Base-by-base conservation (phyloP, 148 eudicot species). In the Suaeda aralocaspica region DNA sequence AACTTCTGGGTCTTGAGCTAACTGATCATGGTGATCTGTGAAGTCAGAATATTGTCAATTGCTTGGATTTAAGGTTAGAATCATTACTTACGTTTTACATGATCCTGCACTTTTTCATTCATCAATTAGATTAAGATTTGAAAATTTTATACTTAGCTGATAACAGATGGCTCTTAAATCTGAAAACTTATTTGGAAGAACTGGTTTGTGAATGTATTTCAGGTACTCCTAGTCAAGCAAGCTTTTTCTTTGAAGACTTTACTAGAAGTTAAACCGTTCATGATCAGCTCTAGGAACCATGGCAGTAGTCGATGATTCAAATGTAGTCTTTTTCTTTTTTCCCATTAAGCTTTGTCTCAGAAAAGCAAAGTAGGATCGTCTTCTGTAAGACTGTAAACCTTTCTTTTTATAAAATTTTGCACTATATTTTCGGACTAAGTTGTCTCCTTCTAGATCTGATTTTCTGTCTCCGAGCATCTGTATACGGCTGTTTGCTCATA, bases 1-100 rank as follows among this genome's bases (percentile, higher is more conserved):
- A 86, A 82, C 87, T 88, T 79, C 84, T 90, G 60, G 96, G 96
- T n/a, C 66, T 88, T 76, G 48, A 71, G 29, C 28, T 80, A 42
- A 70, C 73, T 28, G 79, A 76, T 50, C 69, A 65, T 26, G 80
- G 76, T 24, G 82, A 79, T 69, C 76, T 78, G 63, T 77, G 52
- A 50, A 58, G 21, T 30, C 21, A 50, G 55, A 34, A 25, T 13
- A 34, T 44, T 0, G 50, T 34, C 15, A 39, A 14, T 31, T 49
- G 46, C 57, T n/a, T 39, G 26, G 18, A 45, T 14, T 36, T 12
- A 18, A 72, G 69, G 63, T 72, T 61, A 16, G 75, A 10, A 36
- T 30, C 39, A 36, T 0, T 62, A 6, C 16, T 59, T 31, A 9
- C 19, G 1, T 45, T 41, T n/a, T 1, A 29, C 42, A 9, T 26